Percentiles rank a stretch among this genome's conserved stretches.
Conservation (phyloP, 768 basidiomycete species). For the Panaeolus cyanescens region DNA sequence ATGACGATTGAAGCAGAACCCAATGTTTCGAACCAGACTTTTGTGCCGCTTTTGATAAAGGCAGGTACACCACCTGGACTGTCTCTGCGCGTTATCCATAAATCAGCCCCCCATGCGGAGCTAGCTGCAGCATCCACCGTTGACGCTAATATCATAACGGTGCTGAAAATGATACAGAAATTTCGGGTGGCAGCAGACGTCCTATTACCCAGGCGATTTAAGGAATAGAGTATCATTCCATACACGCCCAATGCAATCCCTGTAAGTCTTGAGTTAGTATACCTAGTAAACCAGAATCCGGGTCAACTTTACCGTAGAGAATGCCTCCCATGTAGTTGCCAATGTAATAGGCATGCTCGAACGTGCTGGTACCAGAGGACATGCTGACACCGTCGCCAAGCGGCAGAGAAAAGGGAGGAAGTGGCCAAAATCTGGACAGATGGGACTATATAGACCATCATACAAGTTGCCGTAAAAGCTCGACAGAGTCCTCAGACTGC, state of each 20-base stretch:
- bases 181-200: neutral
- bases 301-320: neutral
- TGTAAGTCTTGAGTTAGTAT: neutral
- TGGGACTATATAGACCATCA: neutral
- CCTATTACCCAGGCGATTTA: neutral
- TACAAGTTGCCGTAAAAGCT: neutral
- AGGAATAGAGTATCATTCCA: neutral
- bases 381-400: neutral
- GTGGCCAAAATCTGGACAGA: neutral
- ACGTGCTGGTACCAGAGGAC: neutral
- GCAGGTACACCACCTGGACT: neutral
- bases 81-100: neutral
- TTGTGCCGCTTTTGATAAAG: neutral
- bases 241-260: neutral
- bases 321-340: neutral
- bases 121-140: neutral
- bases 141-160: neutral
- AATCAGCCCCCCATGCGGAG: neutral
- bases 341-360: slow-evolving; percentile 2
- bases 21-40: slow-evolving; percentile 1
- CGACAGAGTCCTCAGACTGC: too few species aligned
- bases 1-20: neutral
- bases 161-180: neutral
- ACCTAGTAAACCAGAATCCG: neutral
- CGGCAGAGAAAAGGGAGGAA: neutral